Base-by-base conservation (phyloP, 257 asterid species). In the Lavandula angustifolia region DNA sequence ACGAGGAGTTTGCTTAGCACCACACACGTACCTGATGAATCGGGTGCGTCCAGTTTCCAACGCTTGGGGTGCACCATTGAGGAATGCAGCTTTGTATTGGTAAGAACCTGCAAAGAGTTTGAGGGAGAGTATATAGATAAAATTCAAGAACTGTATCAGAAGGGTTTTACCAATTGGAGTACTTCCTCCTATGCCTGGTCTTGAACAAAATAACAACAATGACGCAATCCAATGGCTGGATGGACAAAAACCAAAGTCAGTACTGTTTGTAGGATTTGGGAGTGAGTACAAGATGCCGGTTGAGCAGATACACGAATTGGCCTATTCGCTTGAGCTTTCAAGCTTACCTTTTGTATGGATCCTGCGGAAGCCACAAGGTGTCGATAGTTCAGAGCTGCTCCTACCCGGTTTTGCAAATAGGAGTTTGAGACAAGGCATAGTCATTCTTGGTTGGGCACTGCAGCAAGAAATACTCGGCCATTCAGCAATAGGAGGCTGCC, bases 401-500 rank as follows among this genome's bases (percentile, higher is more conserved):
- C 85, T 83, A n/a, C 55, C 66, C 0, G 84, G 80, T 37, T 82
- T 82, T 29, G 41, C 41, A 5, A 7, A 38, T 6, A 71, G 83
- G 3, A 73, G 73, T 3, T 40, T 58, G 29, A 68, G 63, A 11
- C 78, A 64, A 47, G 88, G 88, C 2, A 33, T 64, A 0, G 77
- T 77, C 13, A 48, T 54, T 56, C 67, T 71, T 9, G 82, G 73
- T 5, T 82, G 88, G 88, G 80, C 64, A 4, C 81, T 83, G 0
- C 88, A 82, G 54, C 42, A 54, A 31, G 76, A 75, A 54, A 82
- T 82, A n/a, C 81, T 82, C 3, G 80, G 80, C 32, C 85, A 82
- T 56, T 61, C 60, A 18, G 69, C 83, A 35, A 73, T 80, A 0
- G 83, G 85, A 3, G 88, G 78, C 27, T 77, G 78, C 60, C 76